These are phyloP conservation scores for Chondrostereum purpureum DNA, from an alignment of 1,284 basidiomycete genomes.

Conservation along the genomic window DNA sequence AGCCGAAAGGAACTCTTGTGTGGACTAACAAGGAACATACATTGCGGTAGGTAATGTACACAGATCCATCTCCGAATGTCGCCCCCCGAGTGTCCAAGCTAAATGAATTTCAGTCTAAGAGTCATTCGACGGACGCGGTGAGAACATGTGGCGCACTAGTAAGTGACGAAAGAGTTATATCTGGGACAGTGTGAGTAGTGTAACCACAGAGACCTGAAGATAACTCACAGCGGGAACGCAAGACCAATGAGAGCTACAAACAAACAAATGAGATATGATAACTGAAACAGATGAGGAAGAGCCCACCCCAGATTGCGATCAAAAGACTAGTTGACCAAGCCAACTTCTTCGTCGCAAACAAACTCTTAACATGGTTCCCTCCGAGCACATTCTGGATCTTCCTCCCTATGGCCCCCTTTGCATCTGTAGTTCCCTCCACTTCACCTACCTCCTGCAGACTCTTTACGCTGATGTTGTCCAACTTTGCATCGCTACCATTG, in stretches of 20 bases:
- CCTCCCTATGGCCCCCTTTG: constrained; percentile 30
- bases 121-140: too few species aligned
- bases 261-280: neutral
- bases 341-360: constrained; percentile 60
- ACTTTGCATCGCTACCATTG: constrained; percentile 42
- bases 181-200: constrained; percentile 15
- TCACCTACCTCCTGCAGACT: constrained; percentile 26
- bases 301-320: constrained; percentile 55
- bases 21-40: constrained; percentile 28
- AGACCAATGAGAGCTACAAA: constrained; percentile 63
- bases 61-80: constrained; percentile 55
- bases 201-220: too few species aligned
- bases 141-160: constrained; percentile 58
- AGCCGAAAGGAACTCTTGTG: too few species aligned
- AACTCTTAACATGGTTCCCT: constrained; percentile 40
- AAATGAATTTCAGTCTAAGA: too few species aligned
- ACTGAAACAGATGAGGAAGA: neutral
- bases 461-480: constrained; percentile 38
- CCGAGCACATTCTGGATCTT: constrained; percentile 37
- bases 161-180: constrained; percentile 61
- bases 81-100: constrained; percentile 57
- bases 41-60: constrained; percentile 64
- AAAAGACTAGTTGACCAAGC: constrained; percentile 57
- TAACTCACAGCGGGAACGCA: constrained; percentile 53
- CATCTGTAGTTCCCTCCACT: constrained; percentile 13